A percentile compares a stretch with the other conserved stretches of the same genome.
phyloP scores from a whole-genome alignment of 495 filamentous ascomycete species.

The Penicillium cosmopolitanum region DNA sequence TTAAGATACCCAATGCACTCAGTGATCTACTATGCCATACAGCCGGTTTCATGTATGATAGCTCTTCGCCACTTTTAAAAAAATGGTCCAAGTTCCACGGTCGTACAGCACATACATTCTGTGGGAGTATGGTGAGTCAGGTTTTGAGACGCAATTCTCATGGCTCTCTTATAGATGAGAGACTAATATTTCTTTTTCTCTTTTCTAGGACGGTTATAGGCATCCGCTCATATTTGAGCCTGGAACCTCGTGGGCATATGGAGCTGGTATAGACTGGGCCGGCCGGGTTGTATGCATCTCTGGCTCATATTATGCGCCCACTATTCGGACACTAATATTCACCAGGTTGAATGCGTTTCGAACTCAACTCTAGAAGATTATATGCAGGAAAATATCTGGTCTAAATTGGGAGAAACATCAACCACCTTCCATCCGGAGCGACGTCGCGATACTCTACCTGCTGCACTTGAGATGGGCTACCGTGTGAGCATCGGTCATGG shows the following conservation, averaged over 20 bases:
- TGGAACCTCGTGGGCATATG: constrained; percentile 49
- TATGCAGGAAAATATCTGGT: constrained; percentile 46
- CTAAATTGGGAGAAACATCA: constrained; percentile 29
- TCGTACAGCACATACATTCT: constrained; percentile 19
- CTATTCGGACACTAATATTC: neutral
- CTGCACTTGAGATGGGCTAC: constrained; percentile 11
- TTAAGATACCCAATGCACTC: neutral
- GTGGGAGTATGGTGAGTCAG: constrained; percentile 17
- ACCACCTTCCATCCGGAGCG: constrained; percentile 24
- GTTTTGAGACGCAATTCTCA: neutral
- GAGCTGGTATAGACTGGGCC: constrained; percentile 50
- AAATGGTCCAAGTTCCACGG: constrained; percentile 18
- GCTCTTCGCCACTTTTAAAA: constrained; percentile 14
- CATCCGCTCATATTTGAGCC: constrained; percentile 48
- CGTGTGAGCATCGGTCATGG: constrained; percentile 8
- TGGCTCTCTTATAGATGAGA: neutral
- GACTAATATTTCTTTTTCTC: neutral
- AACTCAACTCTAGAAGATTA: constrained; percentile 44
- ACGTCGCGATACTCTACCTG: constrained; percentile 3
- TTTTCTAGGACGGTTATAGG: constrained; percentile 25
- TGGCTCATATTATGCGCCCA: too few species aligned
- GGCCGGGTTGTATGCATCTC: constrained; percentile 35
- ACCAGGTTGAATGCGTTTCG: constrained; percentile 29
- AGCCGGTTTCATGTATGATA: constrained; percentile 23
- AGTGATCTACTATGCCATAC: constrained; percentile 21